Evolutionary conservation across 2,329 filamentous ascomycete species (phyloP), one percentile per base, ranked within the genome.

Genomic region (Thielaviopsis punctulata): DNA sequence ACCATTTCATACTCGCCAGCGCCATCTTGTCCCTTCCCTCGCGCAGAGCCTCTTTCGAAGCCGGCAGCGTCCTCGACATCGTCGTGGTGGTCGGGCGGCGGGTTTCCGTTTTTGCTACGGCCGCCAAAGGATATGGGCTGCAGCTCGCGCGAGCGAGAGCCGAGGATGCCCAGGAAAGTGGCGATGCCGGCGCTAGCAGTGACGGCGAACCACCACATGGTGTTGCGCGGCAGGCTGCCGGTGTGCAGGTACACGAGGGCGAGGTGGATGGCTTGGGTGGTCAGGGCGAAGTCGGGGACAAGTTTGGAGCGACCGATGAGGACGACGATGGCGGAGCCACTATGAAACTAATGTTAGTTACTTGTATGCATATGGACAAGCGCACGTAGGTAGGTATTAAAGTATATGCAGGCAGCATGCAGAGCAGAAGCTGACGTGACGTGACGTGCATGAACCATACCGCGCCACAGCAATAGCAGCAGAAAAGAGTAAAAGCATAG

Each of bases 271-370:
- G 85, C 76, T 68, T 94, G 87, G 18, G 95, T 76, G 2, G 90
- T 95, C 22, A 95, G 71, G 27, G 87, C 86, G 65, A 96, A 98
- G 68, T 98, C 92, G 59, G 87, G 87, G 49, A 96, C 85, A 56
- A 96, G 83, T 66, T 96, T 96, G 47, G 84, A 92, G 56, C 92
- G 86, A 19, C 83, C 81, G 59, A 98, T 79, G 54, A 96, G 72
- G 51, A 90, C 68, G 49, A 95, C 79, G 54, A 95, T 82, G 43
- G 87, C 84, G 54, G 93, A 79, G 43, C 86, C 79, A 63, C 90
- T 96, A 39, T 18, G 36, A 30, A 41, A 5, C 19, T 4, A 19
- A 21, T 48, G 41, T 39, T 39, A 52, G 24, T 47, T 22, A 18
- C 23, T 44, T n/a, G 23, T 23, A 19, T 4, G 2, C 19, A n/a